phyloP scores from a whole-genome alignment of 2,329 filamentous ascomycete genomes.

The Aspergillus oerlinghausenensis region DNA sequence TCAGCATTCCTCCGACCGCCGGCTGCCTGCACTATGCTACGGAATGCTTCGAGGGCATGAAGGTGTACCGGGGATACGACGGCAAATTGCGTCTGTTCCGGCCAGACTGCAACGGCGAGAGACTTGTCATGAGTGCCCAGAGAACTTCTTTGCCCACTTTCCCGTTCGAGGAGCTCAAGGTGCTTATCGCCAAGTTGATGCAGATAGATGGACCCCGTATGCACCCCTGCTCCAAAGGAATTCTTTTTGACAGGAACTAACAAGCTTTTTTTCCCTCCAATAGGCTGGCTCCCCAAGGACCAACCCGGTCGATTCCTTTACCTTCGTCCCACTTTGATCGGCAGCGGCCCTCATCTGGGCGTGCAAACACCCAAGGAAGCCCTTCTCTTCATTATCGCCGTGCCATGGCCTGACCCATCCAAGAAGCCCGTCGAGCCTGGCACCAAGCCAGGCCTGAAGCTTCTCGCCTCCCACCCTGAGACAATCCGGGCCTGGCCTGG shows the following conservation, averaged over 20 bases:
- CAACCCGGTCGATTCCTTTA: constrained; percentile 68
- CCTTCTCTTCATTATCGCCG: constrained; percentile 78
- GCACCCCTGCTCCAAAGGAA: constrained; percentile 38
- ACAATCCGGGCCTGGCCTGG: constrained; percentile 89
- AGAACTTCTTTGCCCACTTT: constrained; percentile 74
- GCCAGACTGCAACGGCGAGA: constrained; percentile 65
- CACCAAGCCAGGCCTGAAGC: constrained; percentile 48
- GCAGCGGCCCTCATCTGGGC: constrained; percentile 72
- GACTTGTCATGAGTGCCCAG: constrained; percentile 52
- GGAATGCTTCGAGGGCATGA: constrained; percentile 85
- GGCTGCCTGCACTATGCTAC: constrained; percentile 84
- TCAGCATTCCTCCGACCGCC: constrained; percentile 75
- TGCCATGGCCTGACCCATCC: constrained; percentile 33
- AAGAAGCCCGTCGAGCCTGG: constrained; percentile 19
- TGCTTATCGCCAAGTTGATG: constrained; percentile 69
- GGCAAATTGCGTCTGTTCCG: constrained; percentile 72
- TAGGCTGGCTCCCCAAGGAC: constrained; percentile 69
- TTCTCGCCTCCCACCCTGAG: constrained; percentile 75
- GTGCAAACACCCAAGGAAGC: constrained; percentile 76
- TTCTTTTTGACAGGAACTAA: neutral
- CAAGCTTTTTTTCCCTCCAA: neutral
- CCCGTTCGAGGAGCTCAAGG: constrained; percentile 65
- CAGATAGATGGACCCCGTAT: constrained; percentile 52
- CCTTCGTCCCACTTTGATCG: constrained; percentile 82
- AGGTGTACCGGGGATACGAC: constrained; percentile 65